Conservation (phyloP, 164 flowering plant species). For the Sedum album region DNA sequence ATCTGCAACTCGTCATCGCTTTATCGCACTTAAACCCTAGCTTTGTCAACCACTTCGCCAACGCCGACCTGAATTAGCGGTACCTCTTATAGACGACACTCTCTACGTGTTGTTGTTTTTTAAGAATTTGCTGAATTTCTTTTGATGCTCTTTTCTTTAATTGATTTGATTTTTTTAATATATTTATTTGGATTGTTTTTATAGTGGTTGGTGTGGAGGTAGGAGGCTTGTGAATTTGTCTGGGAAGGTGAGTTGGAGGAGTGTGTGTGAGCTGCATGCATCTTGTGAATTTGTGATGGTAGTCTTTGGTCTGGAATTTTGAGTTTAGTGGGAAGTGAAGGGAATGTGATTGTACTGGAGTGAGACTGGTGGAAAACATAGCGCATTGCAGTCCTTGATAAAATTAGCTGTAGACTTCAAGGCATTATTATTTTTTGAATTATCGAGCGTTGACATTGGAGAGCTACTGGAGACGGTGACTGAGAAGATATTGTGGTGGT, state of each 20-base stretch:
- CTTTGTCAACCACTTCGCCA: not conserved
- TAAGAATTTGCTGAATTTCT: not conserved
- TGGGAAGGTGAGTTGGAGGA: constrained; percentile 1
- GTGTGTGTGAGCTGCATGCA: not conserved
- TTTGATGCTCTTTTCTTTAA: not conserved
- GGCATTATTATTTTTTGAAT: not conserved
- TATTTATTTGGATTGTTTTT: not conserved
- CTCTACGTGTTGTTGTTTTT: not conserved
- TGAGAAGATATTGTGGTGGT: not conserved
- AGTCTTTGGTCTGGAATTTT: not conserved
- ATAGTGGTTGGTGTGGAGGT: constrained; percentile 1
- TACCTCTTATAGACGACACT: not conserved
- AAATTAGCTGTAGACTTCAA: not conserved
- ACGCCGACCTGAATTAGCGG: not conserved
- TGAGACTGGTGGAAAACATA: not conserved
- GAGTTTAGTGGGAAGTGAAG: not conserved
- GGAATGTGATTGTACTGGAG: not conserved
- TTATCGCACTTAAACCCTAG: constrained; percentile 1
- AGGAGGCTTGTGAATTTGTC: not conserved
- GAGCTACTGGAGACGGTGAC: not conserved
- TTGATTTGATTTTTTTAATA: not conserved
- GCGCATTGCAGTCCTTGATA: not conserved
- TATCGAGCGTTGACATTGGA: not conserved
- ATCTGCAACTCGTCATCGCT: constrained; percentile 6
- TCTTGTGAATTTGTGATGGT: not conserved